phyloP scores from a whole-genome alignment of 345 rosid genomes.

The Euphorbia peplus region DNA sequence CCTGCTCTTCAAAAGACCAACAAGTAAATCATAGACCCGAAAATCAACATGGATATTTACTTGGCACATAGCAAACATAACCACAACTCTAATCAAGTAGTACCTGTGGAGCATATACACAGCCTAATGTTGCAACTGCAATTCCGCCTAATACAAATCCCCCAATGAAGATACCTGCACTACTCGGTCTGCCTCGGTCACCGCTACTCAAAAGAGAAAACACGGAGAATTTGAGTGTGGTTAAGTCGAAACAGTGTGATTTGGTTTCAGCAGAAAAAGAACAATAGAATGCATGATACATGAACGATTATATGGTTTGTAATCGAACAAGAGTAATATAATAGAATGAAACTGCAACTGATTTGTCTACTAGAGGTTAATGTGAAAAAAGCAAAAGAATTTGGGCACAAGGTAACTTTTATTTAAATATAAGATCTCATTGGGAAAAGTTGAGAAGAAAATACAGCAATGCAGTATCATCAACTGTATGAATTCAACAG shows the following conservation, averaged over 20 bases:
- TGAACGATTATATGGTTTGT: neutral
- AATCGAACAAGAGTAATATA: neutral
- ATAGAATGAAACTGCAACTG: neutral
- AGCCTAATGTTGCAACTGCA: slow-evolving; percentile 41
- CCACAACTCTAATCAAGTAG: neutral
- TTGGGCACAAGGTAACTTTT: neutral
- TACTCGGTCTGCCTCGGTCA: slow-evolving; percentile 27
- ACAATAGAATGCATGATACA: neutral
- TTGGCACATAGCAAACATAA: neutral
- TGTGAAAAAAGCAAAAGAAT: neutral
- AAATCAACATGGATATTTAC: neutral
- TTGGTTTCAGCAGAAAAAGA: neutral
- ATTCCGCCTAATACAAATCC: slow-evolving; percentile 51
- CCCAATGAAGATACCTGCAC: slow-evolving; percentile 41
- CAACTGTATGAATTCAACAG: neutral
- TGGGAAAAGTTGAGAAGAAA: neutral
- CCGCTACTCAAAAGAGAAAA: slow-evolving; percentile 20
- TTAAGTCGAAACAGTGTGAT: slow-evolving; percentile 2
- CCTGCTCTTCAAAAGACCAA: too few relatives aligned
- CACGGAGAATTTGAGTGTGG: neutral
- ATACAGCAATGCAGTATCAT: neutral
- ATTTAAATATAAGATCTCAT: neutral
- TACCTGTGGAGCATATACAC: slow-evolving; percentile 53
- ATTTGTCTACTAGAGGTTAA: neutral
- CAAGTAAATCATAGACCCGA: too few relatives aligned